These are phyloP conservation scores for Forsythia suspensa DNA, from an alignment of 257 asterid species.

Conservation along the genomic window DNA sequence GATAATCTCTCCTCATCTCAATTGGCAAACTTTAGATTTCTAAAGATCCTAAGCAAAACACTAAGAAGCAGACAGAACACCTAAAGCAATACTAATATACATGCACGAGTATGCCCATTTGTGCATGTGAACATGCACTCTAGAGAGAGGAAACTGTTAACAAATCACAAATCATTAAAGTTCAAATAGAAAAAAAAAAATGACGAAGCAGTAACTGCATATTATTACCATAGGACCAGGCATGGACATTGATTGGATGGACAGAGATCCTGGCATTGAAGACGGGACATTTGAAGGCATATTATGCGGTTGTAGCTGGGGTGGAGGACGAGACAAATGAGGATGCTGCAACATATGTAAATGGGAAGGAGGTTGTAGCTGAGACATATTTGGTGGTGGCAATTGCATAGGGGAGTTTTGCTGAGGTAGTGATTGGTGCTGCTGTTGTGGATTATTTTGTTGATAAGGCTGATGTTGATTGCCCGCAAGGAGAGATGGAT, in stretches of 20 bases:
- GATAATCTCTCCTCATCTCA: not conserved
- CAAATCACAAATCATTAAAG: not conserved
- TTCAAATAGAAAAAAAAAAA: not conserved
- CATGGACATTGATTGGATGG: conserved; percentile 44
- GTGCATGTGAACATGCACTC: not conserved
- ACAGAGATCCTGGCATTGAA: conserved; percentile 65
- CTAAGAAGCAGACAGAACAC: not conserved
- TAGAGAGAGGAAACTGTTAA: not conserved
- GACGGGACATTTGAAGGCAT: conserved; percentile 55
- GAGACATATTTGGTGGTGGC: conserved; percentile 69
- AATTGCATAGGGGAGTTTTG: conserved; percentile 61
- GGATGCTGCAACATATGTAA: conserved; percentile 73
- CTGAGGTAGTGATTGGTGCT: conserved; percentile 60
- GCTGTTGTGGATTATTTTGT: conserved; percentile 67
- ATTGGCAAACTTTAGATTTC: not conserved
- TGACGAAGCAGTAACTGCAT: not conserved
- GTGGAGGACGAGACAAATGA: conserved; percentile 82
- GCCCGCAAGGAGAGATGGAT: conserved; percentile 75
- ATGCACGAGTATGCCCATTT: not conserved
- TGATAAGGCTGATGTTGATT: conserved; percentile 89
- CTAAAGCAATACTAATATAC: not conserved
- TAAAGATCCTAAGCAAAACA: not conserved
- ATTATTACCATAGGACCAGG: conserved; percentile 70
- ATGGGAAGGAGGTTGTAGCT: conserved; percentile 68
- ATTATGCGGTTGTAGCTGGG: conserved; percentile 61